These are phyloP conservation scores for Collybia sp. DNA, from an alignment of 768 basidiomycete species.

Conservation along the genomic window DNA sequence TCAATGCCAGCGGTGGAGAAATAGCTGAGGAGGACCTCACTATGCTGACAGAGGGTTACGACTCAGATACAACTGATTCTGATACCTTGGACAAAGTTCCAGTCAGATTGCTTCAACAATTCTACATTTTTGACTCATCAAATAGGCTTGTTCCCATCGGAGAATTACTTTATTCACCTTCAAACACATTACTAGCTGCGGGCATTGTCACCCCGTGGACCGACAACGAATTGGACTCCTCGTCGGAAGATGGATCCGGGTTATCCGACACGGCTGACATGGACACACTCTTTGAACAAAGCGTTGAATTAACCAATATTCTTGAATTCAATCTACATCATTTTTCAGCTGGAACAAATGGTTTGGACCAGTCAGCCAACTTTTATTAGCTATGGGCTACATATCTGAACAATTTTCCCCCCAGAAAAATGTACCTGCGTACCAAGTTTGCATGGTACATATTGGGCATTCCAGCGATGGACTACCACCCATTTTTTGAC, in stretches of 20 bases:
- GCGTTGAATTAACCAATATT: slow-evolving; percentile 37
- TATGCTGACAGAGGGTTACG: slow-evolving; percentile 18
- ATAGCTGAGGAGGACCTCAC: slow-evolving; percentile 35
- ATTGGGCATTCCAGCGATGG: slow-evolving; percentile 40
- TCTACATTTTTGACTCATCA: slow-evolving; percentile 44
- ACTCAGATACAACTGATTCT: slow-evolving; percentile 12
- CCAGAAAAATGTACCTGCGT: slow-evolving; percentile 59
- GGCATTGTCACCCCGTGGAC: slow-evolving; percentile 37
- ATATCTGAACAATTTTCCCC: slow-evolving; percentile 8
- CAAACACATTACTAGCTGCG: slow-evolving; percentile 27
- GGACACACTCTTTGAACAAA: slow-evolving; percentile 4
- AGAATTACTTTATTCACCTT: slow-evolving; percentile 1
- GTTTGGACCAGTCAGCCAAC: slow-evolving; percentile 41
- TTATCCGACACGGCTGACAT: no score
- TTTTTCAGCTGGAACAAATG: slow-evolving; percentile 17
- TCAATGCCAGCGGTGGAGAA: slow-evolving; percentile 5
- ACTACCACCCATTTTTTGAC: slow-evolving; percentile 41
- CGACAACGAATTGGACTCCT: slow-evolving; percentile 9
- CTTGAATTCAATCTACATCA: slow-evolving; percentile 45
- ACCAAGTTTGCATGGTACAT: slow-evolving; percentile 71
- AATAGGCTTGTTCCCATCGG: slow-evolving; percentile 34
- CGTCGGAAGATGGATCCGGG: no score
- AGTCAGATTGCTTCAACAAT: slow-evolving; percentile 50
- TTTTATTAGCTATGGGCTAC: neutral
- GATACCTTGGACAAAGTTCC: slow-evolving; percentile 39